Evolutionary conservation across 495 filamentous ascomycete species (phyloP).

Genomic region (Penicillium odoratum): DNA sequence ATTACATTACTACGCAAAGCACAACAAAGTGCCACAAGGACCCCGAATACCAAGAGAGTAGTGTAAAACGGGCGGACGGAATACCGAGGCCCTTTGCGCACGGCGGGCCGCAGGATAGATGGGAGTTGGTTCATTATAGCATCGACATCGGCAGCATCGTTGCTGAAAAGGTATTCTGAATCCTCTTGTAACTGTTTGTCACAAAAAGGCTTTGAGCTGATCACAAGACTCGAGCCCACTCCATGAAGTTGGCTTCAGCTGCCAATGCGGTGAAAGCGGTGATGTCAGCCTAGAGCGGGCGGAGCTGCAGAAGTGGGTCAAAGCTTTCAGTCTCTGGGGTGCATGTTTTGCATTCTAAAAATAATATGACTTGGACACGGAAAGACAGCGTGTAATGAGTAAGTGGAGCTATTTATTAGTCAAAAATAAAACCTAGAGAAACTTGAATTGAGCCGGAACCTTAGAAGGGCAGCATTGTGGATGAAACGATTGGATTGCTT

Average conservation of each 20-base stretch:
- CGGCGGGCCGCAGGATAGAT: slow-evolving; percentile 25
- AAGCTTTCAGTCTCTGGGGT: slow-evolving; percentile 15
- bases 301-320: slow-evolving; percentile 25
- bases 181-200: slow-evolving; percentile 2
- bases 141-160: slow-evolving; percentile 30
- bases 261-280: slow-evolving; percentile 26
- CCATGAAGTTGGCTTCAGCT: slow-evolving; percentile 14
- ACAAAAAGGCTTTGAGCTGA: background rate
- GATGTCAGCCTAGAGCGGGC: slow-evolving; percentile 27
- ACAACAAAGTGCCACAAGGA: slow-evolving; percentile 31
- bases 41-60: slow-evolving; percentile 32
- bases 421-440: background rate
- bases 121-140: slow-evolving; percentile 28
- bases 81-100: slow-evolving; percentile 32
- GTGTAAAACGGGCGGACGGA: slow-evolving; percentile 41
- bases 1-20: slow-evolving; percentile 10
- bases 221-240: slow-evolving; percentile 1
- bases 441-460: background rate
- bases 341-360: background rate
- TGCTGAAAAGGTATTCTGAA: slow-evolving; percentile 12
- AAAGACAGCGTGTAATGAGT: background rate
- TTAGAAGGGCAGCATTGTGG: background rate
- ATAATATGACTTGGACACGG: background rate
- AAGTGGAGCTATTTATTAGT: background rate
- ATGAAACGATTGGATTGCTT: background rate